Percentiles rank a stretch among this genome's conserved stretches.
Evolutionary conservation across 2,329 filamentous ascomycete genomes (phyloP).

Genomic region (Alternaria brassicicola): DNA sequence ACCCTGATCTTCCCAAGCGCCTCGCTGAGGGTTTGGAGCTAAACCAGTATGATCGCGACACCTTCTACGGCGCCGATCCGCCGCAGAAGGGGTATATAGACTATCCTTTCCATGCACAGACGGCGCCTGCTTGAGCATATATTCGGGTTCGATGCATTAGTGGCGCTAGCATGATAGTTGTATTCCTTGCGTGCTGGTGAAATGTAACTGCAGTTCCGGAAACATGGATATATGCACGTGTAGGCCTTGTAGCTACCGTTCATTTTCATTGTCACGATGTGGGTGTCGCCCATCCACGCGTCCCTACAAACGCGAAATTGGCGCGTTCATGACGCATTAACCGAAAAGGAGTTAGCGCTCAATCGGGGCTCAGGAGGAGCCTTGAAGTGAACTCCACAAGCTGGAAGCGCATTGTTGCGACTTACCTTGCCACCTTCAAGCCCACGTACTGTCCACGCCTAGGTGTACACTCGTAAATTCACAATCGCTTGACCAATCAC

Average conservation of each 20-base stretch:
- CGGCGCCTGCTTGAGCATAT: slow-evolving; percentile 24
- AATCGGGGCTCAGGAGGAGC: not conserved
- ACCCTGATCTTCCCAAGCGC: slow-evolving; percentile 55
- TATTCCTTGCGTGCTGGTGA: not conserved
- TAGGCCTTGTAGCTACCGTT: not conserved
- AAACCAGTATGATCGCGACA: slow-evolving; percentile 50
- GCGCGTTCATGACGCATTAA: not conserved
- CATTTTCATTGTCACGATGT: not conserved
- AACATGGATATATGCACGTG: not conserved
- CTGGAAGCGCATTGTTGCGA: no score
- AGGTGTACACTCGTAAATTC: no score
- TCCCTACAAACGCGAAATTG: not conserved
- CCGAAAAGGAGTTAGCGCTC: not conserved
- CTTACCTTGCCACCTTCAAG: no score
- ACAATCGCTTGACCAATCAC: not conserved
- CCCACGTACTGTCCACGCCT: no score
- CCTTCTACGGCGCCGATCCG: slow-evolving; percentile 53
- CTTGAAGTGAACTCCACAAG: not conserved
- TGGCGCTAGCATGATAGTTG: slow-evolving; percentile 5
- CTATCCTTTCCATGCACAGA: slow-evolving; percentile 45
- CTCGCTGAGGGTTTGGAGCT: slow-evolving; percentile 50
- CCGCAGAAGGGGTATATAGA: slow-evolving; percentile 50
- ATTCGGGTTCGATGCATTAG: slow-evolving; percentile 13
- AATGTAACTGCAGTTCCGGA: not conserved
- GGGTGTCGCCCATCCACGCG: not conserved